Evolutionary conservation across 1,284 basidiomycete species (phyloP), one percentile per base, ranked within the genome.

Genomic region (Testicularia cyperi): DNA sequence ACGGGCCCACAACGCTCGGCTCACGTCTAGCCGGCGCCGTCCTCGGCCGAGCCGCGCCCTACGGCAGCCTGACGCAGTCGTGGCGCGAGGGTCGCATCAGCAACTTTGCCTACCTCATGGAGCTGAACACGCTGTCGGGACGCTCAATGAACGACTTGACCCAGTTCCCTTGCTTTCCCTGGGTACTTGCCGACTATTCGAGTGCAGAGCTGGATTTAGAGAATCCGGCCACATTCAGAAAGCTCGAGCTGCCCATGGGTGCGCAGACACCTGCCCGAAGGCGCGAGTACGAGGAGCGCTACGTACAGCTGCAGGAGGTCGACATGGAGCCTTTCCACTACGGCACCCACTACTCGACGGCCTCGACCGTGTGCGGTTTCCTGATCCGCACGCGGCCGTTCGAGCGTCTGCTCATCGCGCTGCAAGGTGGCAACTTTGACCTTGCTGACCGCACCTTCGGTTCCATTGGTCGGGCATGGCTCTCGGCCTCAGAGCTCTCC

Each of bases 311-410:
- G 19, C 80, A 90, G 13, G 80, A 87, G 70, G 86, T 90, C 42
- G 87, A 92, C 1, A 77, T 77, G 80, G 89, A 95, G 71, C 54
- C 54, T 7, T 53, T 61, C 53, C 69, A 70, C 48, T 73, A 70
- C 36, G 77, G 90, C 35, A 96, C 92, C 1, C 92, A 96, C 74
- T 97, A 92, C 74, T 90, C 88, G 66, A 94, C 90, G 5, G 94
- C 91, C 0, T 94, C 95, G 86, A 95, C 92, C 49, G 90, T 94
- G 24, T 94, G 91, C 78, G 91, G 94, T 63, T 96, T 88, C 79
- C 79, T 96, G 70, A 94, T 97, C 53, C 83, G 92, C 10, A 79
- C 94, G 65, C 85, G 88, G 9, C 92, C 92, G 0, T 75, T 67
- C 38, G 62, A 71, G 31, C 49, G 64, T 6, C 27, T 70, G 19